These are phyloP conservation scores for Clonostachys byssicola DNA, from an alignment of 2,329 filamentous ascomycete species.

Conservation along the genomic window DNA sequence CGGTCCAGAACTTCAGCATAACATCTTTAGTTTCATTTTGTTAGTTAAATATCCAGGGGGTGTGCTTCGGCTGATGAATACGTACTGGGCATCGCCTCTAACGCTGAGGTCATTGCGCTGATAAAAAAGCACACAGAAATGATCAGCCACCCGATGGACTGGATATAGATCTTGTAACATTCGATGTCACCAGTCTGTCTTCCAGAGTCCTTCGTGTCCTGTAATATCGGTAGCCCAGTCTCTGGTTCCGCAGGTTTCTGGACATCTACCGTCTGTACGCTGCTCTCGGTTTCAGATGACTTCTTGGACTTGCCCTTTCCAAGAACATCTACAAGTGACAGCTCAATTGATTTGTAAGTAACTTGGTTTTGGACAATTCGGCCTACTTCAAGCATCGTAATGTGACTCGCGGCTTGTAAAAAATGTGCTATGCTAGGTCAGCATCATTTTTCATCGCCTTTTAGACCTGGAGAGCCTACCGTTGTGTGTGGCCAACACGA, in stretches of 20 bases:
- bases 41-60: slow-evolving; percentile 6
- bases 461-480: slow-evolving; percentile 9
- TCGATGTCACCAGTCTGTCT: slow-evolving; percentile 18
- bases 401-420: slow-evolving; percentile 12
- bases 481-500: slow-evolving; percentile 36
- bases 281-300: too few relatives aligned
- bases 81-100: slow-evolving; percentile 5
- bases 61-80: slow-evolving; percentile 11
- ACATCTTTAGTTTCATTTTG: slow-evolving; percentile 3
- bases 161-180: slow-evolving; percentile 19
- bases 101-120: slow-evolving; percentile 2
- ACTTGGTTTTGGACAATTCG: slow-evolving; percentile 33
- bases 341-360: slow-evolving; percentile 29
- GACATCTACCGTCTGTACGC: too few relatives aligned
- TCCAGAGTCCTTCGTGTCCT: slow-evolving; percentile 8
- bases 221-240: too few relatives aligned
- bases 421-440: slow-evolving; percentile 11
- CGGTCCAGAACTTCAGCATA: slow-evolving; percentile 6
- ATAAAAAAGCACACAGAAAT: neutral
- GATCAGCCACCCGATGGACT: slow-evolving; percentile 1
- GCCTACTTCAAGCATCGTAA: slow-evolving; percentile 15
- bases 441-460: too few relatives aligned
- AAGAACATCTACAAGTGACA: slow-evolving; percentile 21
- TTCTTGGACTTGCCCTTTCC: neutral
- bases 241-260: neutral